Evolutionary conservation across 2,329 filamentous ascomycete species (phyloP), one percentile per base, ranked within the genome.

Genomic region (Fusarium mangiferae): DNA sequence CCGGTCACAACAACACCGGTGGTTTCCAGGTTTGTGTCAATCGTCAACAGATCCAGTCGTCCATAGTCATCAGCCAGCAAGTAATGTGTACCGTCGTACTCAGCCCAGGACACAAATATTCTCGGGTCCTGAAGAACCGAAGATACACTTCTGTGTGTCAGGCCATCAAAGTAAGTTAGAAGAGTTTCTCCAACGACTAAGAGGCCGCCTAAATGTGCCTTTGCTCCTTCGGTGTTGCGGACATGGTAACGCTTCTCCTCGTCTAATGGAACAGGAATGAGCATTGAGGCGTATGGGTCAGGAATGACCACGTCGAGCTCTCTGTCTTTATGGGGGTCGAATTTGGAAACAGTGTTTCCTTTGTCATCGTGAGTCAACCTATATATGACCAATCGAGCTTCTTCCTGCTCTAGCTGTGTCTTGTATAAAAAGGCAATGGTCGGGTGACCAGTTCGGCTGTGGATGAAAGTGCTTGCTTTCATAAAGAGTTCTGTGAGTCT

Each of bases 61-160:
- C 96, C 96, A 79, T 96, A 98, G 77, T 98, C 95, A 80, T 99
- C 96, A 4, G 93, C 95, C 6, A 99, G 84, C n/a, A 98, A 86
- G 84, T 95, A 98, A 77, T 92, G 89, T 44, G 92, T 91, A 30
- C 91, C 90, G 78, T 98, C 94, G 58, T 96, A 91, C 77, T 92
- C 90, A 71, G 93, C 93, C 95, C 96, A 99, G 5, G 94, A 91
- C n/a, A 96, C 92, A 76, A 97, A 98, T 41, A 98, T 92, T 6
- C 93, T 94, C 2, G 95, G 90, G 64, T 96, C 91, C 2, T 90
- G 86, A 6, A 98, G 83, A 1, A 87, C 84, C 14, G 91, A 87
- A 24, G 91, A 89, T 18, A 94, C 88, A 18, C 87, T 88, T 39
- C 90, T 88, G 71, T 92, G 91, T 26, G 87, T 93, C 39, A 93